Percentiles rank a stretch among this genome's conserved stretches.
phyloP scores from a whole-genome alignment of 805 yeast species.

The Diddensiella santjacobensis region DNA sequence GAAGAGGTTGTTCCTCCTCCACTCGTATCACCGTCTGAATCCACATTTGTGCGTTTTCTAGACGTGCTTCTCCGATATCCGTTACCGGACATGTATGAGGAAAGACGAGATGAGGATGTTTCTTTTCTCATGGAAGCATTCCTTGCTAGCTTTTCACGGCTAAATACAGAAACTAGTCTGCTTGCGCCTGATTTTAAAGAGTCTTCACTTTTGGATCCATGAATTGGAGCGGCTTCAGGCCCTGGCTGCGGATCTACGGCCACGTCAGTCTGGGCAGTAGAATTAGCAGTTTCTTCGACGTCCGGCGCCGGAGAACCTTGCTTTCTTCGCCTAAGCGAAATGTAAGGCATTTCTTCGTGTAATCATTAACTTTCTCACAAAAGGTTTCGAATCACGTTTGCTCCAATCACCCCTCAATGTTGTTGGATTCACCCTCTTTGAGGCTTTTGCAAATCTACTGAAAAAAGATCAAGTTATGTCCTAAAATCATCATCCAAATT shows the following conservation, averaged over 20 bases:
- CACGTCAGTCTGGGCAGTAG: no score
- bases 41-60: not conserved
- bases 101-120: not conserved
- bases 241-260: no score
- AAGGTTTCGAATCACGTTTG: no score
- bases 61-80: conserved; percentile 2
- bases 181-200: not conserved
- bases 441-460: no score
- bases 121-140: not conserved
- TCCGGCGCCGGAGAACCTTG: not conserved
- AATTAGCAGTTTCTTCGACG: not conserved
- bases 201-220: not conserved
- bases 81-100: not conserved
- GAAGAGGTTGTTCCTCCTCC: not conserved
- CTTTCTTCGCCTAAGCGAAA: conserved; percentile 9
- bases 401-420: no score
- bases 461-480: no score
- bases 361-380: not conserved
- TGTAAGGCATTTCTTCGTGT: conserved; percentile 1
- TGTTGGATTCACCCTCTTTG: no score
- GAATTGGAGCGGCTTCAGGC: not conserved
- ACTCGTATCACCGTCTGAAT: not conserved
- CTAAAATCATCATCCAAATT: no score
- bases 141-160: not conserved
- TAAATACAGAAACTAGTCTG: not conserved